phyloP scores from a whole-genome alignment of 495 filamentous ascomycete species.

The Aspergillus conjunctus region DNA sequence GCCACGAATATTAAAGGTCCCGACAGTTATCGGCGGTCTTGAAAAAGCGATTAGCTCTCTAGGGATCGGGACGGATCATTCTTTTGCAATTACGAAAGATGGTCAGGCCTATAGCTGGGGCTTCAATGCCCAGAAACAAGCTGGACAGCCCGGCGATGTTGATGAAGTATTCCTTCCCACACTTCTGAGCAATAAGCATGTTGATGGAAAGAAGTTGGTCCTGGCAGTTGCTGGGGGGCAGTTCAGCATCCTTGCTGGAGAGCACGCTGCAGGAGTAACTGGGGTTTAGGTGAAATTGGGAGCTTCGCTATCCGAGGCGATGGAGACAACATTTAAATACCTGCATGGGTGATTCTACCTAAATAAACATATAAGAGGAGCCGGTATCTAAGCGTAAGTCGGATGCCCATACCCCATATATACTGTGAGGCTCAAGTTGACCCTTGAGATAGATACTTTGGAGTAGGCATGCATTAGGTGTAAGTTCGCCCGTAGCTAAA shows the following conservation, averaged over 20 bases:
- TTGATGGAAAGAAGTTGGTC: slow-evolving; percentile 15
- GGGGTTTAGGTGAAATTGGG: not conserved
- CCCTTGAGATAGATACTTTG: too few relatives aligned
- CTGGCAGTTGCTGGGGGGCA: slow-evolving; percentile 12
- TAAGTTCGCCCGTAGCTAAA: too few relatives aligned
- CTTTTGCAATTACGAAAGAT: slow-evolving; percentile 16
- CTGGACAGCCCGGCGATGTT: slow-evolving; percentile 10
- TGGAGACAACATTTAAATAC: too few relatives aligned
- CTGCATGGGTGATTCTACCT: too few relatives aligned
- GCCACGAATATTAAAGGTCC: slow-evolving; percentile 17
- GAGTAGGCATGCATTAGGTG: too few relatives aligned
- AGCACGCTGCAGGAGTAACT: not conserved
- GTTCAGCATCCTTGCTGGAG: slow-evolving; percentile 17
- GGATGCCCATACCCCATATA: too few relatives aligned
- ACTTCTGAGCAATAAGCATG: slow-evolving; percentile 3
- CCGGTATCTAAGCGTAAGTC: too few relatives aligned
- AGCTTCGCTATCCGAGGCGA: too few relatives aligned
- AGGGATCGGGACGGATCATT: slow-evolving; percentile 14
- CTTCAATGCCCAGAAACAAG: slow-evolving; percentile 14
- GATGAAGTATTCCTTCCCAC: slow-evolving; percentile 9
- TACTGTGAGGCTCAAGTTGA: too few relatives aligned
- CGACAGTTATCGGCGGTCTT: not conserved
- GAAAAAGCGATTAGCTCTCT: not conserved
- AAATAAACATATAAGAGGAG: too few relatives aligned
- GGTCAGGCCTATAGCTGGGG: slow-evolving; percentile 22